Percentiles rank a stretch among this genome's conserved stretches.
Conservation (phyloP, 495 filamentous ascomycete genomes). For the Patellaria atrata region DNA sequence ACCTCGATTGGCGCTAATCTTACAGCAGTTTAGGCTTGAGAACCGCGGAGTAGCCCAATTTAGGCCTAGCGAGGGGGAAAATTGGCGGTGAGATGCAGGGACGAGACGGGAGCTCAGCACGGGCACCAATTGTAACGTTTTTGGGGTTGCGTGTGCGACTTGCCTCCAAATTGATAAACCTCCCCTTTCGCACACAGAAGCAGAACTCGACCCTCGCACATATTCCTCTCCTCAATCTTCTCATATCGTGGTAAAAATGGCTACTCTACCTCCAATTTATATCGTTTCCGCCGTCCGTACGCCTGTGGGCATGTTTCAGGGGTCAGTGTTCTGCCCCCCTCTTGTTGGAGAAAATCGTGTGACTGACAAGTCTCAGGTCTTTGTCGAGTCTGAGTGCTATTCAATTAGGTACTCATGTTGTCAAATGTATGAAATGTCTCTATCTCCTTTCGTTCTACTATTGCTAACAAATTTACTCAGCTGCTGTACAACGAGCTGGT, state of each 20-base stretch:
- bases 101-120: too few relatives aligned
- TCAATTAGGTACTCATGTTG: constrained; percentile 79
- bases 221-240: constrained; percentile 3
- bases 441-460: constrained; percentile 4
- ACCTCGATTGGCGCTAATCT: too few relatives aligned
- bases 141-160: too few relatives aligned
- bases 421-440: constrained; percentile 52
- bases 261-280: constrained; percentile 69
- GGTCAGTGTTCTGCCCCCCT: constrained; percentile 38
- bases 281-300: constrained; percentile 87
- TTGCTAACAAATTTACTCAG: constrained; percentile 29
- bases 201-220: too few relatives aligned
- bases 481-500: constrained; percentile 71
- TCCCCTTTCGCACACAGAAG: too few relatives aligned
- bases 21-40: too few relatives aligned
- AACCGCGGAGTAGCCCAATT: too few relatives aligned
- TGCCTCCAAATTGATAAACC: too few relatives aligned
- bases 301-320: constrained; percentile 82
- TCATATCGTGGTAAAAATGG: constrained; percentile 31
- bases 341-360: constrained; percentile 6
- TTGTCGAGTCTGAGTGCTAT: constrained; percentile 73
- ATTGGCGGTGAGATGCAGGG: too few relatives aligned
- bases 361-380: constrained; percentile 38
- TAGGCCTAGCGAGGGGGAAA: too few relatives aligned
- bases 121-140: too few relatives aligned